Base-by-base conservation (phyloP, 75 land plant species). In the Sequoia sempervirens region DNA sequence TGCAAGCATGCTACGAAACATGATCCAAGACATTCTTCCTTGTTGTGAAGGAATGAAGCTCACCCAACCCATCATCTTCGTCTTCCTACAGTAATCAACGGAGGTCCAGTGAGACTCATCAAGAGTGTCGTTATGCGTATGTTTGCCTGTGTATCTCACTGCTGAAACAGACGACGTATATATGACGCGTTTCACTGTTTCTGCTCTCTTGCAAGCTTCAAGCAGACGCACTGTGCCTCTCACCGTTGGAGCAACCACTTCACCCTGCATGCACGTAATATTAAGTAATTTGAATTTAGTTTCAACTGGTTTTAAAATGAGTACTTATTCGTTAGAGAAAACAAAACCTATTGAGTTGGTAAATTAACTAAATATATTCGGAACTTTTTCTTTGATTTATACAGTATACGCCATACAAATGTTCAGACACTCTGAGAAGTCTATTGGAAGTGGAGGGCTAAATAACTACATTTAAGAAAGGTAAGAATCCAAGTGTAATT, bases 31-130 rank as follows among this genome's bases (percentile, higher is more conserved):
- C 68, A 32, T 5, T 73, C 1, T 12, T 32, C 34, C 12, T 28
- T 32, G 1, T 26, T 26, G 36, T 32, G 14, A 30, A 0, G 0
- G 15, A 74, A 36, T 38, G 15, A 37, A 43, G 23, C 43, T 78
- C 23, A 78, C 82, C 82, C 64, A 81, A 12, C 82, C 82, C 17
- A 52, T 17, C 40, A 93, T 93, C 93, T 96, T 86, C 5, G 41
- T 72, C 53, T 93, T 81, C 83, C 83, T 32, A 46, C 82, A 81
- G 36, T 32, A 81, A 30, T 81, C 64, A 23, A 81, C 26, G 1
- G 82, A 81, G 32, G 82, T 53, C 64, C 82, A 53, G 14, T 36
- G 61, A 81, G 82, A 81, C 50, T 81, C 82, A 34, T 81, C 82
- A 45, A 78, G 80, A 80, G 82, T 84, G 46, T 85, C 85, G 5